Evolutionary conservation across 805 yeast genomes (phyloP).

Genomic region (Komagataella pseudopastoris): DNA sequence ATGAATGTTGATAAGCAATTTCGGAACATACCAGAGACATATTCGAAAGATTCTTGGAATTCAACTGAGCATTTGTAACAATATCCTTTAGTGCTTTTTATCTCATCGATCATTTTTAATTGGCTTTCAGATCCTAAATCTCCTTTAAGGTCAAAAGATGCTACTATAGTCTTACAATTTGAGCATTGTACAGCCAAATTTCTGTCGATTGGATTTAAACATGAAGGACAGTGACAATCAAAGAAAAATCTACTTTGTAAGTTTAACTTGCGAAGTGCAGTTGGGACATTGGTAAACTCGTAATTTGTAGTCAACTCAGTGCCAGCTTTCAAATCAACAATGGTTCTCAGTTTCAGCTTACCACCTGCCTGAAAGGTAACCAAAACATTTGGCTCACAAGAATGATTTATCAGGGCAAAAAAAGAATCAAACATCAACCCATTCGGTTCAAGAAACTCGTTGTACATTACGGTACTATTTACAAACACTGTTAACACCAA

Average conservation of each 20-base stretch:
- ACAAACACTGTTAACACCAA: constrained; percentile 8
- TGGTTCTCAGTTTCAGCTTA: constrained; percentile 9
- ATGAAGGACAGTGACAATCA: constrained; percentile 18
- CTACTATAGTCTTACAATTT: constrained; percentile 8
- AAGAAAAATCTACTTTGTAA: constrained; percentile 19
- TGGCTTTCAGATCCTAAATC: background rate
- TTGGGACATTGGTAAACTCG: constrained; percentile 15
- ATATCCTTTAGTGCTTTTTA: background rate
- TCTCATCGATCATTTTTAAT: background rate
- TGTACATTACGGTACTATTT: constrained; percentile 16
- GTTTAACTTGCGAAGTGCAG: constrained; percentile 11
- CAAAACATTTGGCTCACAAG: constrained; percentile 23
- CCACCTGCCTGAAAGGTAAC: constrained; percentile 9
- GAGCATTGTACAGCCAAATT: constrained; percentile 15
- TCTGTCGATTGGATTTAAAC: constrained; percentile 13
- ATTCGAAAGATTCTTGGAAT: background rate
- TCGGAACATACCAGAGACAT: background rate
- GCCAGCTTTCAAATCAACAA: constrained; percentile 8
- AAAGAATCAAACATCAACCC: constrained; percentile 23
- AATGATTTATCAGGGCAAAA: constrained; percentile 25
- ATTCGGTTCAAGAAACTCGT: constrained; percentile 13
- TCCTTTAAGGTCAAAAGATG: constrained; percentile 6
- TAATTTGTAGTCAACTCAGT: constrained; percentile 20
- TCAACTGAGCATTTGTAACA: background rate
- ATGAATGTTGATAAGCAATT: background rate